Evolutionary conservation across 805 yeast species (phyloP), one percentile per base, ranked within the genome.

Genomic region (Candida sphagnicola): DNA sequence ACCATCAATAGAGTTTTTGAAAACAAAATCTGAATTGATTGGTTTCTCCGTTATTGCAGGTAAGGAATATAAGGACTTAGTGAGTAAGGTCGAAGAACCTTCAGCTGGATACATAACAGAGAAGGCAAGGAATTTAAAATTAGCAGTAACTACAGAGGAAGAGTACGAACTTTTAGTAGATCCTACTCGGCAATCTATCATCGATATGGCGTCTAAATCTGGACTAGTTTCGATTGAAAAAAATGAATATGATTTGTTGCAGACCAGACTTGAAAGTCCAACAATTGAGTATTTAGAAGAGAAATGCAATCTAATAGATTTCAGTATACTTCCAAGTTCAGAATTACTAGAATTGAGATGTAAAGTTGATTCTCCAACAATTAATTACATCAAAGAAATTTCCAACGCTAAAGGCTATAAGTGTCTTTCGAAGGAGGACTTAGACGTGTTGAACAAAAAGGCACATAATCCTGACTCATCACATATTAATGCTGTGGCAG

Each of bases 401-500:
- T 40, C 46, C 13, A 28, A 32, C 17, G 28, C 36, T 3, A 4
- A 23, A 64, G 1, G 95, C 93, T 38, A 76, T 56, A 1, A 44
- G 48, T 2, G 42, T 10, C 21, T 44, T 16, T 25, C 36, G 25
- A 15, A 13, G n/a, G 46, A 35, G 10, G 48, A 44, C 10, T 54
- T 46, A 24, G 33, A 44, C 0, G 39, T 23, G 4, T 21, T 36
- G 35, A n/a, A 35, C 5, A 17, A 21, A 2, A n/a, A 16, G 17
- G 21, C 29, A 12, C 16, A 41, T 16, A 34, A 28, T 18, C 23
- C 43, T 5, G 19, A 38, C 5, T 38, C 33, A 33, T 28, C 13
- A 2, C 38, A 31, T 18, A 19, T 25, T 31, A 28, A 34, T 15
- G 14, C 32, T 10, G 5, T 29, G 6, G 49, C 47, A 2, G 14